Evolutionary conservation across 2,329 filamentous ascomycete species (phyloP).

Genomic region (Botrytis hyacinthi): DNA sequence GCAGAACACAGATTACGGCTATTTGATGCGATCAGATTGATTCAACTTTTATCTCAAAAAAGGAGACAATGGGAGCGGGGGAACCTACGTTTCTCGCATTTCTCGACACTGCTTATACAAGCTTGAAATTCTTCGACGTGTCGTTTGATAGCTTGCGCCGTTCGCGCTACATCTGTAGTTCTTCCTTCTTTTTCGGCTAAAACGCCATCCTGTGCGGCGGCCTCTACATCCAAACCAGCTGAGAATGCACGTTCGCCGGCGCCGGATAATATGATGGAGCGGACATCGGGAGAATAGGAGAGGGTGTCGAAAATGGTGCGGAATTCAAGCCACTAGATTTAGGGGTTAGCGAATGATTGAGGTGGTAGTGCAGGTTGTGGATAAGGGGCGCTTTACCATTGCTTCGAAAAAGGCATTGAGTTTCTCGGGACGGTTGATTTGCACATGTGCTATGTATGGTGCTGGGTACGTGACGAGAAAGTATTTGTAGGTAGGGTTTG

Average conservation of each 20-base stretch:
- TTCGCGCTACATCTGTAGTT: constrained; percentile 59
- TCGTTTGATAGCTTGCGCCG: constrained; percentile 59
- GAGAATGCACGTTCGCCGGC: constrained; percentile 83
- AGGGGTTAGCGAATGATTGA: neutral
- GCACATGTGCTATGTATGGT: constrained; percentile 79
- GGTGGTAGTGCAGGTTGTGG: neutral
- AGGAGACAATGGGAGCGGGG: neutral
- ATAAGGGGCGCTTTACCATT: constrained; percentile 48
- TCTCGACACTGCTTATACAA: constrained; percentile 72
- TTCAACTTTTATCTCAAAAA: neutral
- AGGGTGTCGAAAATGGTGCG: constrained; percentile 69
- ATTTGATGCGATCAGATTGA: neutral
- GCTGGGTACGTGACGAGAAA: constrained; percentile 66
- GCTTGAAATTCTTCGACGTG: constrained; percentile 79
- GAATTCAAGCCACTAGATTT: constrained; percentile 67
- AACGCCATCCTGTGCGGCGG: constrained; percentile 55
- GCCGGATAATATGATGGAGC: constrained; percentile 75
- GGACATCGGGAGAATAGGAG: constrained; percentile 68
- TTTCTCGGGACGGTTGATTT: constrained; percentile 85
- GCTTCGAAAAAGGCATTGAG: constrained; percentile 82
- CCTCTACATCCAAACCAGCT: constrained; percentile 78
- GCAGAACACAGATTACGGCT: constrained; percentile 80
- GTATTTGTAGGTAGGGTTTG: constrained; percentile 28
- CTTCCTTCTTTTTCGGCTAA: constrained; percentile 36
- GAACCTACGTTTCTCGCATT: constrained; percentile 78